Conservation (phyloP, 208 protist species). For the Crithidia sp. region DNA sequence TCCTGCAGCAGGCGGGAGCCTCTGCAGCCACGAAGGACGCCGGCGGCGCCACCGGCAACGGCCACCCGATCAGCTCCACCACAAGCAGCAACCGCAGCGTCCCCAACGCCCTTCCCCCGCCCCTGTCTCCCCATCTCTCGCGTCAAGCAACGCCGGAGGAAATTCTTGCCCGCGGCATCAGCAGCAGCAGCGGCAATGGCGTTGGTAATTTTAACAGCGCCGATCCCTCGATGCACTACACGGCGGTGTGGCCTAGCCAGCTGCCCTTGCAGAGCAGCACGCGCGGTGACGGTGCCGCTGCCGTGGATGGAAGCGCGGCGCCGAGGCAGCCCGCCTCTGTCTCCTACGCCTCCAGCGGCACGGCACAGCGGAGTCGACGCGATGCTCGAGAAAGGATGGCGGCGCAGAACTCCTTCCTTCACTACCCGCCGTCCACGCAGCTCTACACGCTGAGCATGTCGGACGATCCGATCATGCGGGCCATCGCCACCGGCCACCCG, state of each 20-base stretch:
- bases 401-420: background rate
- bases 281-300: no score
- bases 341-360: background rate
- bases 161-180: background rate
- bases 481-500: conserved; percentile 7
- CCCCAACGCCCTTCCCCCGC: background rate
- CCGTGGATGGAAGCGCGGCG: background rate
- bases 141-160: background rate
- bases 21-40: background rate
- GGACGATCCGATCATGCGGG: conserved; percentile 11
- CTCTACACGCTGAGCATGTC: conserved; percentile 1
- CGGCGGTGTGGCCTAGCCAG: conserved; percentile 1
- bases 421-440: no score
- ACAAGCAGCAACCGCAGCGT: background rate
- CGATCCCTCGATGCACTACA: background rate
- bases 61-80: background rate
- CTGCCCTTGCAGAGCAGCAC: background rate
- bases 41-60: background rate
- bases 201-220: background rate
- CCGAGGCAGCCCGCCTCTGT: background rate
- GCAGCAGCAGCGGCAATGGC: background rate
- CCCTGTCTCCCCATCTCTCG: background rate
- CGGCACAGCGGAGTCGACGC: background rate
- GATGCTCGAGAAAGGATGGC: background rate
- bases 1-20: conserved; percentile 12